A percentile compares a stretch with the other conserved stretches of the same genome.
phyloP scores from a whole-genome alignment of 257 asterid genomes.

The Anisodus tanguticus region DNA sequence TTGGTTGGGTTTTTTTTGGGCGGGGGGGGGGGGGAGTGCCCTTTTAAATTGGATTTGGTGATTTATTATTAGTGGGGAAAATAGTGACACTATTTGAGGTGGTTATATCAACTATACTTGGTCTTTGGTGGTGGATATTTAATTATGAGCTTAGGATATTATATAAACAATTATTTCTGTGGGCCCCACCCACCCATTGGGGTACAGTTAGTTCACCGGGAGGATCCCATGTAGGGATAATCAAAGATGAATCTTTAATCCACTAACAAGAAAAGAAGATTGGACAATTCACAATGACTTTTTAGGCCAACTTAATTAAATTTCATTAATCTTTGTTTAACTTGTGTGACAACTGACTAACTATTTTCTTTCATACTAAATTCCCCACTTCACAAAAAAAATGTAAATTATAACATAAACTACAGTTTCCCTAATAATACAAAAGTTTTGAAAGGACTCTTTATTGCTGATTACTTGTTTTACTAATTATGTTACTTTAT shows the following conservation, averaged over 20 bases:
- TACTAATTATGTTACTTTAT: no score
- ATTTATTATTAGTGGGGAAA: neutral
- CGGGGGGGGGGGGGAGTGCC: no score
- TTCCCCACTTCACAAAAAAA: conserved; percentile 1
- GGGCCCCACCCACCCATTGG: neutral
- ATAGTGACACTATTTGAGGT: neutral
- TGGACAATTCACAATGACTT: conserved; percentile 19
- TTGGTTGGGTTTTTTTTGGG: no score
- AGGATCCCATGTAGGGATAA: no score
- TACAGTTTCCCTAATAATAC: no score
- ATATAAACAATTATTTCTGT: neutral
- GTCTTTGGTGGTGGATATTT: neutral
- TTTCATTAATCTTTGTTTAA: neutral
- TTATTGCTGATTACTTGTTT: no score
- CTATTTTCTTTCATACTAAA: neutral
- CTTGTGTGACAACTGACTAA: neutral
- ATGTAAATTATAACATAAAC: neutral
- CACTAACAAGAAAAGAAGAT: neutral
- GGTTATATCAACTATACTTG: conserved; percentile 1
- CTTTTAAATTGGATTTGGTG: neutral
- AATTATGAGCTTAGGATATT: neutral
- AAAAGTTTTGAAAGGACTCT: no score
- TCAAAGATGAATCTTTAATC: conserved; percentile 13
- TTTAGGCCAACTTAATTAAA: conserved; percentile 16
- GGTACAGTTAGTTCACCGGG: no score